phyloP scores from a whole-genome alignment of 1,284 basidiomycete genomes.

The Puccinia triticina region DNA sequence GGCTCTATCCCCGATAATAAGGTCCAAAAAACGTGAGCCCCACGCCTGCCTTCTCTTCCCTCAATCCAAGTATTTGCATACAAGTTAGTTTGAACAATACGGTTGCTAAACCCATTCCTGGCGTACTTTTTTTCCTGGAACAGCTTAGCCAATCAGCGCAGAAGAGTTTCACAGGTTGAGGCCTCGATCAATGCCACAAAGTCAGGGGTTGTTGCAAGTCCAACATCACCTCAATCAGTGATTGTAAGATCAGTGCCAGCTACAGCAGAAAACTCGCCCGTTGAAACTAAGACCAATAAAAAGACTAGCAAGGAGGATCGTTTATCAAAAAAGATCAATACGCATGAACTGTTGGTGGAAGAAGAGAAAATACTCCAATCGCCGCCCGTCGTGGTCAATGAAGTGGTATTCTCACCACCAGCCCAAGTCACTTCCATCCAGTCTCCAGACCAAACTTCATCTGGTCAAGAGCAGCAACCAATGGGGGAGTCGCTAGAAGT shows the following conservation, averaged over 20 bases:
- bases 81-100: neutral
- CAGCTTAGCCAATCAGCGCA: constrained; percentile 38
- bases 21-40: constrained; percentile 41
- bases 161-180: constrained; percentile 15
- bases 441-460: neutral
- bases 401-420: neutral
- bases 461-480: neutral
- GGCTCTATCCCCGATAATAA: constrained; percentile 33
- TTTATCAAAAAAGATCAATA: neutral
- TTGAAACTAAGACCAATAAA: neutral
- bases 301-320: neutral
- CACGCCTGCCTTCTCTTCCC: neutral
- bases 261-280: constrained; percentile 21
- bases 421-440: neutral
- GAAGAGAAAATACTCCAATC: neutral
- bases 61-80: neutral
- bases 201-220: neutral
- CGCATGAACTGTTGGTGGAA: neutral
- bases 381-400: neutral
- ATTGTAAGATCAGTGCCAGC: neutral
- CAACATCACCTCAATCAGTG: constrained; percentile 7
- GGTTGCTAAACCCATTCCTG: neutral
- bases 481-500: neutral
- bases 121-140: constrained; percentile 12
- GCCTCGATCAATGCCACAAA: neutral